Base-by-base conservation (phyloP, 495 filamentous ascomycete genomes). In the Hyaloscypha bicolor region DNA sequence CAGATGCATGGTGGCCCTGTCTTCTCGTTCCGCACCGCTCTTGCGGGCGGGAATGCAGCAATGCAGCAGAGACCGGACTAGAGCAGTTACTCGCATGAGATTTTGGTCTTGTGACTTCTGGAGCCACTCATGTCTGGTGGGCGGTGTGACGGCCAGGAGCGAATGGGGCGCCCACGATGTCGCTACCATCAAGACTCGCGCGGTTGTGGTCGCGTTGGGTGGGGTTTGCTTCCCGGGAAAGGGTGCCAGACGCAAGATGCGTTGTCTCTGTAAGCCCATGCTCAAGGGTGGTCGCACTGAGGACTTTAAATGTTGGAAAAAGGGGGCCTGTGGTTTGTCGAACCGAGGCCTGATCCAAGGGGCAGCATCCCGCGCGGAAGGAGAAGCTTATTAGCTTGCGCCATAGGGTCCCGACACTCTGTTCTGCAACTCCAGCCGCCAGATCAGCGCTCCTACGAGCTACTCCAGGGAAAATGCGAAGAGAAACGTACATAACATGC, bases 71-170 rank as follows among this genome's bases (percentile, higher is more conserved):
- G 33, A 52, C 69, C 53, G 59, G 51, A 66, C 67, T 62, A 67
- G 60, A 70, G 69, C 71, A 68, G 71, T 59, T 69, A 55, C 71
- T 55, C 71, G 71, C 71, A 73, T 73, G 68, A 70, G 51, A n/a
- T 30, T 60, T 25, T 52, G 32, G 53, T 68, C 71, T 57, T 58
- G 65, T 70, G 71, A 73, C 60, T 22, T 63, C 62, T 62, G 22
- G 25, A 48, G 19, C 6, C 22, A 2, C 66, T 32, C 9, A 9
- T 58, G 65, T 31, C 63, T 66, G 64, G 63, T n/a, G 55, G 42
- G 66, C 62, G 53, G 56, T 55, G 60, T 64, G 61, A 55, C 48
- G 21, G 52, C 42, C 42, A 14, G 16, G 0, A 19, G 16, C 42
- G 16, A 19, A 48, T 14, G 11, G 4, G 8, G 42, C 42, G 11